Base-by-base conservation (phyloP, 495 filamentous ascomycete species). In the Penicillium verhagenii region DNA sequence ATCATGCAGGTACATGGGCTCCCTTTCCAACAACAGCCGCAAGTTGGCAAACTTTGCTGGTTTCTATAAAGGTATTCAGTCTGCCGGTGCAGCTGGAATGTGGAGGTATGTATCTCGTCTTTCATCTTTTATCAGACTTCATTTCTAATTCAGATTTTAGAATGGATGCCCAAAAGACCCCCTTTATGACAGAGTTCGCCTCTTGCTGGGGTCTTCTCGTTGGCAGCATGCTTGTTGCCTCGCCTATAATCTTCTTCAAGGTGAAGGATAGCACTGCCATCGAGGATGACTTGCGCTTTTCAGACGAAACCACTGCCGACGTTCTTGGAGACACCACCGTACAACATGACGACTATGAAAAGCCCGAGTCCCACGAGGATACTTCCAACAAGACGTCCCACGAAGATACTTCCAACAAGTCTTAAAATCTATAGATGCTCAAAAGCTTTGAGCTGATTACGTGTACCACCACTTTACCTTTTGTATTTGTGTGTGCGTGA, bases 41-140 rank as follows among this genome's bases (percentile, higher is more conserved):
- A 95, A 92, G 65, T 80, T 93, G 19, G 93, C 93, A 73, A 96
- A 96, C 76, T 89, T 94, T 63, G 85, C 91, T 28, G 93, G 93
- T 50, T 96, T 93, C 79, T 96, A 96, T 81, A 96, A 96, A 66
- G 90, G 90, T n/a, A 89, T 97, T 61, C 93, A 97, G 72, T 94
- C 90, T 25, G 91, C 90, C n/a, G 93, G 91, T 56, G 84, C 86
- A 6, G 92, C 91, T n/a, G 82, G 93, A 44, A 89, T 88, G 64
- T 96, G 88, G 89, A 79, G 86, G 74, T 76, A 71, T 64, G 69
- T 66, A 18, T 21, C 5, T 10, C 19, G 19, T 9, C 10, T 24
- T 6, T 16, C 13, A 42, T 50, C 23, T 70, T 13, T 43, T 6
- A 37, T 11, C 21, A 2, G 4, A 14, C 11, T 23, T 10, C n/a